These are phyloP conservation scores for Exophiala mesophila DNA, from an alignment of 2,329 filamentous ascomycete species.

Conservation along the genomic window DNA sequence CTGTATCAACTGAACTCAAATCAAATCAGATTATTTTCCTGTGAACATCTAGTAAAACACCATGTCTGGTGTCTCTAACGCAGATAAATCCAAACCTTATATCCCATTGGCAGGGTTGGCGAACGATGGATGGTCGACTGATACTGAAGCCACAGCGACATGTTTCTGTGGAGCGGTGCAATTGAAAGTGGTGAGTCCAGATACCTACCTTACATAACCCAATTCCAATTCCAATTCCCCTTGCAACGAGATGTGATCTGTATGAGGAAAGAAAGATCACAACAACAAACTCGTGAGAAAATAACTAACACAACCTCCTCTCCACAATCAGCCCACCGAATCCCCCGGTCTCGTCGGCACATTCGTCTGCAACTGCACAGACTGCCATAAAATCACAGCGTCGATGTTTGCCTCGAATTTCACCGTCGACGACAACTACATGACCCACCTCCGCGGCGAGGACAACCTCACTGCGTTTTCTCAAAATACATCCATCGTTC, in stretches of 20 bases:
- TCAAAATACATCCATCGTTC: constrained; percentile 46
- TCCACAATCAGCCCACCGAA: constrained; percentile 42
- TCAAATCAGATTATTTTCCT: too few species aligned
- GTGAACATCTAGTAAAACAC: too few species aligned
- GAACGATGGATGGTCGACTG: constrained; percentile 43
- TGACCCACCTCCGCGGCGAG: constrained; percentile 49
- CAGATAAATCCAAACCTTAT: constrained; percentile 27
- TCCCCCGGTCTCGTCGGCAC: constrained; percentile 43
- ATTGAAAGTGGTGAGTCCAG: constrained; percentile 45
- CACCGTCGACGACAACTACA: constrained; percentile 41
- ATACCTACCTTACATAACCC: not conserved
- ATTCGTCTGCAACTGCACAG: constrained; percentile 57
- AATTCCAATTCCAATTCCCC: not conserved
- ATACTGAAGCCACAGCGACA: constrained; percentile 51
- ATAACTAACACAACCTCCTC: too few species aligned
- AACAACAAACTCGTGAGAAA: too few species aligned
- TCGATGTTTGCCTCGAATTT: constrained; percentile 61
- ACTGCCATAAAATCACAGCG: constrained; percentile 59
- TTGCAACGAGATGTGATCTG: too few species aligned
- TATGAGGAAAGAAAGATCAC: too few species aligned
- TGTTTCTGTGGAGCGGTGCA: constrained; percentile 57
- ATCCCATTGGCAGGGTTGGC: constrained; percentile 38
- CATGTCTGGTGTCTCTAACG: not conserved
- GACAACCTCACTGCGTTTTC: constrained; percentile 46
- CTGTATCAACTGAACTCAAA: too few species aligned